phyloP scores from a whole-genome alignment of 306 rosid genomes.

The Rosa lucieae region DNA sequence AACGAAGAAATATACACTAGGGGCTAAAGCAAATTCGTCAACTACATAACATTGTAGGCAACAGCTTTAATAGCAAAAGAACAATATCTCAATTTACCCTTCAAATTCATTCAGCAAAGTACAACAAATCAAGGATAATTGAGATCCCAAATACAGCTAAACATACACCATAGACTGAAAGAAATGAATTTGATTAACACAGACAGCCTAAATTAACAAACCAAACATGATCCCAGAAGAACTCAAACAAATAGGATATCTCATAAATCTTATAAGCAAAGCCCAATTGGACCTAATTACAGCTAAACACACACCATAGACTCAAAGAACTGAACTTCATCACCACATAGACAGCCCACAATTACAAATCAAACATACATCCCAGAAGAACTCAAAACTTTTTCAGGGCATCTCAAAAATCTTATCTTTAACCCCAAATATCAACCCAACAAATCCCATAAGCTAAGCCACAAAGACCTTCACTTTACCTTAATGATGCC shows the following conservation, averaged over 20 bases:
- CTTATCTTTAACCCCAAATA: neutral
- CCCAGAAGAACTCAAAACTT: neutral
- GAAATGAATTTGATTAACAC: neutral
- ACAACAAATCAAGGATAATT: neutral
- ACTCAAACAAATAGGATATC: neutral
- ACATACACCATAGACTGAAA: neutral
- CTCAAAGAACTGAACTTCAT: neutral
- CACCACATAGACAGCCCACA: neutral
- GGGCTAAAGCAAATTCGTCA: neutral
- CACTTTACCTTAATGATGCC: conserved; percentile 46
- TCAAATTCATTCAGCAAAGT: neutral
- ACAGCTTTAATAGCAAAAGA: neutral
- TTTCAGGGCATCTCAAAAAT: neutral
- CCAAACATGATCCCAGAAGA: conserved; percentile 11
- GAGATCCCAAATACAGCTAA: neutral
- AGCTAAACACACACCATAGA: neutral
- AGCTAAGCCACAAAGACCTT: neutral
- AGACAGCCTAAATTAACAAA: neutral
- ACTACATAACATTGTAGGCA: neutral
- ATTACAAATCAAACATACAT: neutral
- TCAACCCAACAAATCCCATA: neutral
- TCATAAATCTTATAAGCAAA: neutral
- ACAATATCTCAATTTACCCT: neutral
- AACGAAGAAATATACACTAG: neutral
- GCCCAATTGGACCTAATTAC: neutral